Evolutionary conservation across 73 alveolate species (phyloP).

Genomic region (Paramecium sonneborni): DNA sequence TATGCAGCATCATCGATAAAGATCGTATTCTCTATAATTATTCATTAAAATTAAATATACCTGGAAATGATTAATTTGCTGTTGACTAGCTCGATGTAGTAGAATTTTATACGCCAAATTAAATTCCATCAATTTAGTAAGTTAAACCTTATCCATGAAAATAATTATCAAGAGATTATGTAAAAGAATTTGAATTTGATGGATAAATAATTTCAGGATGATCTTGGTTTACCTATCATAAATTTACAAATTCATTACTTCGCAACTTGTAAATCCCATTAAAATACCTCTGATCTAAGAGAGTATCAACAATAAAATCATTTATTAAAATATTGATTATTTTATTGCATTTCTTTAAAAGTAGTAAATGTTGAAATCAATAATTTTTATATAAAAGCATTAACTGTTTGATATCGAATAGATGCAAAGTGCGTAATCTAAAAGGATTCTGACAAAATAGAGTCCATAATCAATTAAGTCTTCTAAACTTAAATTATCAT

Average conservation of each 20-base stretch:
- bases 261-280: neutral
- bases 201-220: conserved; percentile 13
- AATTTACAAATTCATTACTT: neutral
- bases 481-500: neutral
- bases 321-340: neutral
- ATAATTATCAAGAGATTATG: neutral
- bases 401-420: neutral
- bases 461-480: neutral
- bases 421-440: neutral
- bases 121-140: neutral
- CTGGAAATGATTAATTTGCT: neutral
- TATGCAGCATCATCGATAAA: conserved; percentile 9
- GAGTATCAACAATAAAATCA: neutral
- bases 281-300: neutral
- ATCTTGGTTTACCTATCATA: neutral
- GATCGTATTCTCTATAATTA: neutral
- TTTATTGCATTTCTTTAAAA: neutral
- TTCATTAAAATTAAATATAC: neutral
- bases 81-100: neutral
- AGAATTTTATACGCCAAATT: neutral
- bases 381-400: neutral
- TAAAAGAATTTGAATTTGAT: neutral
- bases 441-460: neutral
- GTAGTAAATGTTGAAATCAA: neutral
- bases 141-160: neutral